These are phyloP conservation scores for Erythrobasidium hasegawianum DNA, from an alignment of 1,284 basidiomycete genomes.

Conservation along the genomic window DNA sequence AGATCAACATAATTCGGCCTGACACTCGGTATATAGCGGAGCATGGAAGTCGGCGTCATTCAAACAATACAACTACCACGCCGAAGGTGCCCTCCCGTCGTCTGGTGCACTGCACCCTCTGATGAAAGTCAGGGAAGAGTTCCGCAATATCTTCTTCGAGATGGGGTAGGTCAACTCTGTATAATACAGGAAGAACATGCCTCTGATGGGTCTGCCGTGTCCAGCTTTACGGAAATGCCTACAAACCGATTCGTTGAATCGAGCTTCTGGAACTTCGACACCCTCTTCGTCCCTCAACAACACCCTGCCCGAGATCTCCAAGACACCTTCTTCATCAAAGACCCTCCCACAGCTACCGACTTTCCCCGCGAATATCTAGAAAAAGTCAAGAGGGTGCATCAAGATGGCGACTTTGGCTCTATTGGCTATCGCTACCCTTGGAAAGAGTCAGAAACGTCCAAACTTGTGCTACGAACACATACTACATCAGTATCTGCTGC, in stretches of 20 bases:
- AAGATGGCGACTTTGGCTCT: conserved; percentile 80
- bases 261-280: conserved; percentile 99
- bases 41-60: conserved; percentile 86
- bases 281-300: conserved; percentile 97
- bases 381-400: conserved; percentile 82
- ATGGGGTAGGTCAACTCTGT: conserved; percentile 70
- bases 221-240: conserved; percentile 97
- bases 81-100: conserved; percentile 80
- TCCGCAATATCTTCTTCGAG: conserved; percentile 96
- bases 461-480: conserved; percentile 91
- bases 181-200: neutral
- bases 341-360: conserved; percentile 71
- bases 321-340: conserved; percentile 99
- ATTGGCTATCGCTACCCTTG: conserved; percentile 98
- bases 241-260: conserved; percentile 97
- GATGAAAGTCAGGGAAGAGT: conserved; percentile 96
- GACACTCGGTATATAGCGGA: conserved; percentile 56
- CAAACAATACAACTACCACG: conserved; percentile 99
- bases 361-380: conserved; percentile 84
- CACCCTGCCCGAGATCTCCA: conserved; percentile 97
- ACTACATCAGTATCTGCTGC: conserved; percentile 92
- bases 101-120: conserved; percentile 93
- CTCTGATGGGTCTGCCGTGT: neutral
- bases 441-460: conserved; percentile 82
- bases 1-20: neutral